phyloP scores from a whole-genome alignment of 306 rosid species.

The Hippophae gyantsensis region DNA sequence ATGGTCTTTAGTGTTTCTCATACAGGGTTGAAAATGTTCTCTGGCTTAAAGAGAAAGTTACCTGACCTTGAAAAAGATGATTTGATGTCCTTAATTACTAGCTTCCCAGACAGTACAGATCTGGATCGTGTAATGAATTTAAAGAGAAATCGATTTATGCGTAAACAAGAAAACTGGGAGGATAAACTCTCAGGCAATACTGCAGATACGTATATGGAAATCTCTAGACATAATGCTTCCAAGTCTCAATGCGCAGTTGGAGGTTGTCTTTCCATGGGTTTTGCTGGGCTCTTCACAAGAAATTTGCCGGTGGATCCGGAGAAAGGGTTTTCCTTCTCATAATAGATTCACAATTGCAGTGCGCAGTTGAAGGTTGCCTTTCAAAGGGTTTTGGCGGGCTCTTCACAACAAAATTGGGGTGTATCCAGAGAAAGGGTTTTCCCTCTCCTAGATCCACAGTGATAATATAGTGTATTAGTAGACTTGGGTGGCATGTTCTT shows the following conservation, averaged over 20 bases:
- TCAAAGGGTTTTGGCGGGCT: constrained; percentile 85
- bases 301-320: constrained; percentile 48
- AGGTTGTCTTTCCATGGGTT: constrained; percentile 74
- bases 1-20: constrained; percentile 17
- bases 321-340: constrained; percentile 44
- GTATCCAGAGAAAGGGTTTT: constrained; percentile 48
- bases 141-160: constrained; percentile 40
- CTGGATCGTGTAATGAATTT: constrained; percentile 20
- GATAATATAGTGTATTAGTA: too few species aligned
- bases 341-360: constrained; percentile 33
- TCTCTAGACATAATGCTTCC: constrained; percentile 45
- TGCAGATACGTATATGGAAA: constrained; percentile 41
- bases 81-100: constrained; percentile 24
- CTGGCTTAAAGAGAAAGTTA: constrained; percentile 73
- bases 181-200: constrained; percentile 22
- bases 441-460: constrained; percentile 24
- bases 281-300: constrained; percentile 72
- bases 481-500: too few species aligned
- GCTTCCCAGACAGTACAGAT: constrained; percentile 18
- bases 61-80: constrained; percentile 30
- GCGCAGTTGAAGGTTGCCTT: constrained; percentile 86
- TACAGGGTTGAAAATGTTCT: constrained; percentile 45
- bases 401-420: constrained; percentile 49
- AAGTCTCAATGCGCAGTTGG: constrained; percentile 81
- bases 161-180: constrained; percentile 25